Evolutionary conservation across 805 yeast species (phyloP), one percentile per base, ranked within the genome.

Genomic region (Priceomyces haplophilus): DNA sequence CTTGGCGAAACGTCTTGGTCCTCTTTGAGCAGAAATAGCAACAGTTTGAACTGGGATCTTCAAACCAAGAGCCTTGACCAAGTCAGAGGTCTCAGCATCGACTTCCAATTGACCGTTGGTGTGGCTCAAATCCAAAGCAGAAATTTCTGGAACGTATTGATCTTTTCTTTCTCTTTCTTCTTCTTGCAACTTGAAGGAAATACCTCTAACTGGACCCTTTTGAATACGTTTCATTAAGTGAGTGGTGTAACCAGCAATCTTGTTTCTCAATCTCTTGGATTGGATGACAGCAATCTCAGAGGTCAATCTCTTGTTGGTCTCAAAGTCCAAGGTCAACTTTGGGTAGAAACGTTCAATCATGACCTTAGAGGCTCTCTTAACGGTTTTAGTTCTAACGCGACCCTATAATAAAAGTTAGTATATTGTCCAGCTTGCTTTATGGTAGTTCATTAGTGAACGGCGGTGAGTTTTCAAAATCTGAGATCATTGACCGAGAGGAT

Each of bases 101-200:
- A 91, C 95, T 79, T 88, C 90, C 75, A 93, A 87, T 70, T 86
- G 93, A 73, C 89, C 89, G 78, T 89, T 88, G 72, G 93, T 83
- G 85, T 87, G 88, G 61, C 95, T 83, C 71, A 93, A 85, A 80
- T 93, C 98, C 74, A 93, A 88, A 76, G 99, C 99, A 71, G 99
- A 95, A 70, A 90, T 95, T 75, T 90, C 98, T 79, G 99, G 99
- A 68, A 95, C 99, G 79, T 90, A 93, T 82, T 93, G 99, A 79
- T 93, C 98, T 81, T 95, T 93, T 82, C 99, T 88, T 83, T 93
- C 99, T 85, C 99, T 91, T 85, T 93, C 99, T 82, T 93, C 99
- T 82, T 93, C 99, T 84, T 93, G 99, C 72, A 93, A 88, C 79
- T 95, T 95, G 96, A 93, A 93, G 65, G 99, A 93, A 65, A 93